These are phyloP conservation scores for Apiospora koreana DNA, from an alignment of 2,329 filamentous ascomycete genomes.

Conservation along the genomic window DNA sequence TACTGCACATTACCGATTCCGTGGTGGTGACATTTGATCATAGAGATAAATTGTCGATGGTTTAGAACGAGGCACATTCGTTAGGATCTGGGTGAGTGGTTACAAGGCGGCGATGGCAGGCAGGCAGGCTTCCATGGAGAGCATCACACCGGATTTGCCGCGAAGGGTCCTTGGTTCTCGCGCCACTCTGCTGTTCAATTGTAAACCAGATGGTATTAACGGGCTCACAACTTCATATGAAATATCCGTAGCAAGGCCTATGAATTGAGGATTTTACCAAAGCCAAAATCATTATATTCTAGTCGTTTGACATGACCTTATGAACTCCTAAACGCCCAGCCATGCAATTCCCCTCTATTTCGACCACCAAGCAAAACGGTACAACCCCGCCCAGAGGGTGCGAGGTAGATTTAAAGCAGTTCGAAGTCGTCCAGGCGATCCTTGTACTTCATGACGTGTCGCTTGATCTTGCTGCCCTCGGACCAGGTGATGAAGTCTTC, in stretches of 20 bases:
- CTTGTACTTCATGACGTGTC: slow-evolving; percentile 90
- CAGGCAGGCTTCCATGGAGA: neutral
- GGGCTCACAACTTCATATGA: neutral
- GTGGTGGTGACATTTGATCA: neutral
- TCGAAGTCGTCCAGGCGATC: slow-evolving; percentile 97
- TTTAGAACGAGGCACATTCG: neutral
- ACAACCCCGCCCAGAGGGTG: neutral
- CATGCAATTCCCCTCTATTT: neutral
- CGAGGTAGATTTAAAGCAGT: slow-evolving; percentile 59
- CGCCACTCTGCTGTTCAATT: neutral
- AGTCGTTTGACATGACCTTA: neutral
- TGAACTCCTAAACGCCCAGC: slow-evolving; percentile 1
- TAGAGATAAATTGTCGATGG: neutral
- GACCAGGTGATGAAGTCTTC: slow-evolving; percentile 98
- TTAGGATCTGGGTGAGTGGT: neutral
- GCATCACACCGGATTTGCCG: too few relatives aligned
- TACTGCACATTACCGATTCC: neutral
- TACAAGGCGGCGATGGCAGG: neutral
- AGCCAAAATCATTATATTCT: neutral
- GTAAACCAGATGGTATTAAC: neutral
- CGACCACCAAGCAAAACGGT: neutral
- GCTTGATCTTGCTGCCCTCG: slow-evolving; percentile 94
- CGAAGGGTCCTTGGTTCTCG: too few relatives aligned
- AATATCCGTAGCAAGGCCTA: neutral
- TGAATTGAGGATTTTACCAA: neutral